These are phyloP conservation scores for Rubia peregrina DNA, from an alignment of 305 asterid species.

Conservation along the genomic window DNA sequence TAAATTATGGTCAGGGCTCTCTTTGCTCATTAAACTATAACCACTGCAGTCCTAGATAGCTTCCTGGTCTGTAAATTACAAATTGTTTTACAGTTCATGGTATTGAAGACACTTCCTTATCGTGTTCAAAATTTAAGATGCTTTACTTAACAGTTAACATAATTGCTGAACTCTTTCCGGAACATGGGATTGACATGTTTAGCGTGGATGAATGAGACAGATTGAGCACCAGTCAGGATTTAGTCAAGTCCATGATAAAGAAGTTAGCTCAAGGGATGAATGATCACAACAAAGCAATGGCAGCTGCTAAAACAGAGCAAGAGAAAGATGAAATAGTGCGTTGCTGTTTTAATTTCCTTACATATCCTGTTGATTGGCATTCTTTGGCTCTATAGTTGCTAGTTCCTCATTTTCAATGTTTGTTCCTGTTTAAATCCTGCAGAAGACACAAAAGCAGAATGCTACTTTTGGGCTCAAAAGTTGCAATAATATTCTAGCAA, in stretches of 20 bases:
- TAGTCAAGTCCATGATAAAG: conserved; percentile 75
- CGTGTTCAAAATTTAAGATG: background rate
- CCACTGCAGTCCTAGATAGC: background rate
- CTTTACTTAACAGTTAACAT: background rate
- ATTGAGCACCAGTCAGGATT: conserved; percentile 71
- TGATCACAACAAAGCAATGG: conserved; percentile 86
- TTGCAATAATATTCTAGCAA: conserved; percentile 72
- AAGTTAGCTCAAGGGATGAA: conserved; percentile 93
- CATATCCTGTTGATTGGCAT: background rate
- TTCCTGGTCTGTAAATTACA: background rate
- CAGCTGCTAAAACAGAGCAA: conserved; percentile 83
- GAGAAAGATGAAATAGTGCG: conserved; percentile 74
- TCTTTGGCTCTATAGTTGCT: background rate
- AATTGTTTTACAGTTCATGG: background rate
- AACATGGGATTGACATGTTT: conserved; percentile 8
- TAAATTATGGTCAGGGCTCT: background rate
- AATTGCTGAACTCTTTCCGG: background rate
- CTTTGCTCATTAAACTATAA: background rate
- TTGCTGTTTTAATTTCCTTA: conserved; percentile 14
- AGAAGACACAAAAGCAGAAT: conserved; percentile 85
- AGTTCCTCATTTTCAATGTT: background rate
- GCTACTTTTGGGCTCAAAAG: conserved; percentile 78
- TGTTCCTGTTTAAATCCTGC: conserved; percentile 22
- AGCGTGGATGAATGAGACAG: conserved; percentile 39
- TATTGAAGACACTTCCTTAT: background rate